Conservation (phyloP, 129 eudicot species). For the Flaveria brownii region DNA sequence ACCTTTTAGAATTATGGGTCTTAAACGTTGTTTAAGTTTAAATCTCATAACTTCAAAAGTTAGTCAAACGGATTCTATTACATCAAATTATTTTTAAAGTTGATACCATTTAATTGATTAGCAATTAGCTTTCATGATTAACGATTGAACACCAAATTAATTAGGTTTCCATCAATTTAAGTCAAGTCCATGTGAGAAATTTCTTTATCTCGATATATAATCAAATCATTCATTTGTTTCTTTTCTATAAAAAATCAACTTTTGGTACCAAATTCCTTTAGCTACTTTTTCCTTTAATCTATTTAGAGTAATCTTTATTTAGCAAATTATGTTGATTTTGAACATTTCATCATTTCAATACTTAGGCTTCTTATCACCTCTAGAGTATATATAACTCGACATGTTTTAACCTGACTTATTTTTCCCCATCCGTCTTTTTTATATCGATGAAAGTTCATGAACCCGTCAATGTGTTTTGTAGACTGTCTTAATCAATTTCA, state of each 20-base stretch:
- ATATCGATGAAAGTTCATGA: background rate
- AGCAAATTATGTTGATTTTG: conserved; percentile 6
- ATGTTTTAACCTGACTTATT: background rate
- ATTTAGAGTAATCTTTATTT: conserved; percentile 20
- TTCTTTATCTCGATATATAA: conserved; percentile 37
- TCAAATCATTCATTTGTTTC: conserved; percentile 37
- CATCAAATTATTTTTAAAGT: conserved; percentile 6
- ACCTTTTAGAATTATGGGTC: no score
- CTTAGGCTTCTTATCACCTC: conserved; percentile 11
- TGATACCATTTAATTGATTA: background rate
- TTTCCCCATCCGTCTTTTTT: background rate
- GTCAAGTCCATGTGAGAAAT: conserved; percentile 38
- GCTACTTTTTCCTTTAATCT: conserved; percentile 24
- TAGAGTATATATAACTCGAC: background rate
- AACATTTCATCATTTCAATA: conserved; percentile 16
- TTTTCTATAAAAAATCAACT: conserved; percentile 20
- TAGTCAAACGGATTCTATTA: conserved; percentile 11
- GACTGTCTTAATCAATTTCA: background rate
- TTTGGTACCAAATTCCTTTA: conserved; percentile 28
- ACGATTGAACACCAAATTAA: conserved; percentile 25
- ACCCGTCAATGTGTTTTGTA: background rate
- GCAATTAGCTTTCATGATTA: conserved; percentile 10
- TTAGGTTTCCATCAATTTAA: conserved; percentile 26
- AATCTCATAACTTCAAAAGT: conserved; percentile 23
- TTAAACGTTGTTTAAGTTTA: no score